Conservation (phyloP, 306 rosid genomes). For the Dalbergia oliveri region DNA sequence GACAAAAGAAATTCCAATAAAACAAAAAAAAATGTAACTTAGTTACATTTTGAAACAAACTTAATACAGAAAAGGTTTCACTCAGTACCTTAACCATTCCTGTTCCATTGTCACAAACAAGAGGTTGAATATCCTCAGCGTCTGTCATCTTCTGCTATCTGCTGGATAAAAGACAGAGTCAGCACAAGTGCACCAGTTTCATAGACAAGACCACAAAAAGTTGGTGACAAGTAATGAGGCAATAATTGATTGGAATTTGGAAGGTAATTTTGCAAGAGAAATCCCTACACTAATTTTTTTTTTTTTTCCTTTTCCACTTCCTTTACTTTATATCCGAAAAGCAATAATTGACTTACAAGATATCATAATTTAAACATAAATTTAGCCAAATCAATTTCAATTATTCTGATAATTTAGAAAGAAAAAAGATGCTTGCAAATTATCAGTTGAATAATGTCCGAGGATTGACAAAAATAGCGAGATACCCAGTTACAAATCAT, state of each 20-base stretch:
- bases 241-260: not conserved
- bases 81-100: conserved; percentile 97
- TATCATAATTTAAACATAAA: conserved; percentile 3
- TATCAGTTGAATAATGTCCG: not conserved
- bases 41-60: not conserved
- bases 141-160: conserved; percentile 89
- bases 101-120: conserved; percentile 98
- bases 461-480: not conserved
- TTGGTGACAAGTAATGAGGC: not conserved
- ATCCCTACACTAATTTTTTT: not conserved
- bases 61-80: not conserved
- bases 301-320: conserved; percentile 11
- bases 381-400: conserved; percentile 29
- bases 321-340: not conserved
- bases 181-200: conserved; percentile 1
- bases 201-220: not conserved
- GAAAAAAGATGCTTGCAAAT: not conserved
- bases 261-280: not conserved
- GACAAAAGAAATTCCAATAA: conserved; percentile 22
- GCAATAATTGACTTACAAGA: not conserved
- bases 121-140: conserved; percentile 97
- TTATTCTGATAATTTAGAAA: not conserved
- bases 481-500: not conserved
- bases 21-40: not conserved
- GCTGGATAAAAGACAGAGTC: conserved; percentile 37